Conservation (phyloP, 2,329 filamentous ascomycete genomes). For the Fusarium agapanthi region DNA sequence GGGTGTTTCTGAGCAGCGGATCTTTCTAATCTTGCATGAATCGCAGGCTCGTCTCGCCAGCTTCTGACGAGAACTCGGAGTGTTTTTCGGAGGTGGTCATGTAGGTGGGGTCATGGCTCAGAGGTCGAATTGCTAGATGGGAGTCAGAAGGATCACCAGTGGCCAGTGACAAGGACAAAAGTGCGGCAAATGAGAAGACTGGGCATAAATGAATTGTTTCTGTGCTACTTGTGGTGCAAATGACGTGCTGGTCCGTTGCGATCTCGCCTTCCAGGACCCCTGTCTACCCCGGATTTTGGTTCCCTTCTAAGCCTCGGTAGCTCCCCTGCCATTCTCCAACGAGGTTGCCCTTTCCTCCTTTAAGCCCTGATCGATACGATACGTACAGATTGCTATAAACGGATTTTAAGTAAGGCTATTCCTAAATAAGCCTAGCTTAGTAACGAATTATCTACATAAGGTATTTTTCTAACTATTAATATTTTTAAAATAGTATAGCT, state of each 20-base stretch:
- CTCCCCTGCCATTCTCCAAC: neutral
- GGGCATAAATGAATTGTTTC: neutral
- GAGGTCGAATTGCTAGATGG: neutral
- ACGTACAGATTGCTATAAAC: no score
- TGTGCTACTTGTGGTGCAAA: neutral
- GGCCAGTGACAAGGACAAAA: neutral
- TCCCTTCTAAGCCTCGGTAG: neutral
- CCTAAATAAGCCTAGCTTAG: no score
- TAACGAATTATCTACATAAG: no score
- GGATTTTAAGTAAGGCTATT: no score
- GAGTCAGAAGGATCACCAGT: neutral
- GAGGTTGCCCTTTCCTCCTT: neutral
- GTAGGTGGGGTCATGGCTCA: conserved; percentile 30
- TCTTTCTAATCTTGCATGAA: conserved; percentile 62
- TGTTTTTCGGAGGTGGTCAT: conserved; percentile 25
- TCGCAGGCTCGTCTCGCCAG: conserved; percentile 54
- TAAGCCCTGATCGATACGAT: no score
- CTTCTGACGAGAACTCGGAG: conserved; percentile 30
- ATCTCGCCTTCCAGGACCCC: conserved; percentile 28
- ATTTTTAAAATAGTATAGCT: no score
- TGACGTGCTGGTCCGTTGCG: conserved; percentile 34
- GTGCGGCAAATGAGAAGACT: conserved; percentile 6
- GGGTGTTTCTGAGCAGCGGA: conserved; percentile 57
- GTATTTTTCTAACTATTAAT: no score
- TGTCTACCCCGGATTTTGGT: conserved; percentile 28